Conservation (phyloP, 2,329 filamentous ascomycete genomes). For the Calonectria pseudoturangicola region DNA sequence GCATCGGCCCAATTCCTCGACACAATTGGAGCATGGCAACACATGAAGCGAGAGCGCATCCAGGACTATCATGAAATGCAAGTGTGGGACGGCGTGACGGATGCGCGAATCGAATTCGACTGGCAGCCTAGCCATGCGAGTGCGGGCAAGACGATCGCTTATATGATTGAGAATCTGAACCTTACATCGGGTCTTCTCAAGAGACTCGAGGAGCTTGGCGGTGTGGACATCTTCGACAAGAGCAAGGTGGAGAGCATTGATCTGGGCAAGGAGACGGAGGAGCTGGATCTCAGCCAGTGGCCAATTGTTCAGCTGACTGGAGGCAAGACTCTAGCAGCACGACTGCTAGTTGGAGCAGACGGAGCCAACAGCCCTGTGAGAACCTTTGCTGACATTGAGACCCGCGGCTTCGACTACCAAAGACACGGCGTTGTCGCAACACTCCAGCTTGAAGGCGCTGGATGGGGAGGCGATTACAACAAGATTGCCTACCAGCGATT, state of each 20-base stretch:
- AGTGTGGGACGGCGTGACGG: slow-evolving; percentile 96
- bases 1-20: slow-evolving; percentile 89
- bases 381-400: slow-evolving; percentile 89
- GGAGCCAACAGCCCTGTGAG: slow-evolving; percentile 96
- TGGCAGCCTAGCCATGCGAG: slow-evolving; percentile 71
- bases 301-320: slow-evolving; percentile 85
- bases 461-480: slow-evolving; percentile 70
- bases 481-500: slow-evolving; percentile 97
- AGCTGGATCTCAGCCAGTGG: slow-evolving; percentile 89
- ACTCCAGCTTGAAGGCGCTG: slow-evolving; percentile 80
- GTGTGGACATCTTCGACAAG: slow-evolving; percentile 83
- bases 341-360: slow-evolving; percentile 93
- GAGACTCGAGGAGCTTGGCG: slow-evolving; percentile 81
- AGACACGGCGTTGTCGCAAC: slow-evolving; percentile 95
- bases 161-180: slow-evolving; percentile 97
- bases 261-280: slow-evolving; percentile 81
- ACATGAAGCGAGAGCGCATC: slow-evolving; percentile 82
- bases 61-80: slow-evolving; percentile 97
- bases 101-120: slow-evolving; percentile 91
- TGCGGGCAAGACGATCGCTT: slow-evolving; percentile 82
- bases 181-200: slow-evolving; percentile 85
- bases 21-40: slow-evolving; percentile 88
- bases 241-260: slow-evolving; percentile 87
- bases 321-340: slow-evolving; percentile 82
- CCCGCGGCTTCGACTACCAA: slow-evolving; percentile 94